Percentiles rank a stretch among this genome's conserved stretches.
phyloP scores from a whole-genome alignment of 108 stramenopile species.

The Cyclotella kingstonii region DNA sequence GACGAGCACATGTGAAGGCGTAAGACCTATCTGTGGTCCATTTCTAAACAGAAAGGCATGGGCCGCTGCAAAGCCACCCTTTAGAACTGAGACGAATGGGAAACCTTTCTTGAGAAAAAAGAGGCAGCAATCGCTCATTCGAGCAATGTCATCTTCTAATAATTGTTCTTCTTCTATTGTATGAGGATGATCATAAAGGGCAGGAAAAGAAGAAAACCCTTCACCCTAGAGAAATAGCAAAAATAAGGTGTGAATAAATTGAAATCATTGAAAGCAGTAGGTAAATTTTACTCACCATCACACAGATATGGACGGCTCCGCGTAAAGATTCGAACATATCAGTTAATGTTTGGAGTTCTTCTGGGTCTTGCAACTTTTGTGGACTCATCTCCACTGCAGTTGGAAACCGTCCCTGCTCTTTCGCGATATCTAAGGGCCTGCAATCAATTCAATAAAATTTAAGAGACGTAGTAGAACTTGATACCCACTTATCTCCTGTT shows the following conservation, averaged over 20 bases:
- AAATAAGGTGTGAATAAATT: neutral
- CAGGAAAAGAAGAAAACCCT: slow-evolving; percentile 75
- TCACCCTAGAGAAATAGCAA: slow-evolving; percentile 54
- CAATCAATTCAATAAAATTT: slow-evolving; percentile 81
- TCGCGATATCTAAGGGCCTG: slow-evolving; percentile 56
- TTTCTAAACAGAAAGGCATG: slow-evolving; percentile 79
- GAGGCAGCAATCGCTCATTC: slow-evolving; percentile 73
- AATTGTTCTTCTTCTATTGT: slow-evolving; percentile 52
- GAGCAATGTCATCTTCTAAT: slow-evolving; percentile 71
- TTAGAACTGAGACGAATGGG: slow-evolving; percentile 89
- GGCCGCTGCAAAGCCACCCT: slow-evolving; percentile 85
- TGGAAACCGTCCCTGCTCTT: slow-evolving; percentile 78
- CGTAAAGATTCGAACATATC: slow-evolving; percentile 80
- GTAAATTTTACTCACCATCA: slow-evolving; percentile 30
- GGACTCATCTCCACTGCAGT: slow-evolving; percentile 69
- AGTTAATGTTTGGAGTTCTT: slow-evolving; percentile 56
- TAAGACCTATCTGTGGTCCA: slow-evolving; percentile 42
- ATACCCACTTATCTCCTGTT: slow-evolving; percentile 14
- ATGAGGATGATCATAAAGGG: slow-evolving; percentile 57
- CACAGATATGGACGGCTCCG: slow-evolving; percentile 74
- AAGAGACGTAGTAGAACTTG: slow-evolving; percentile 28
- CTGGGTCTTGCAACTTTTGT: slow-evolving; percentile 62
- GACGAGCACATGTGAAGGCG: slow-evolving; percentile 54
- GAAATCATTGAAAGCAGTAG: neutral
- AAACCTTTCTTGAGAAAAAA: slow-evolving; percentile 91